Base-by-base conservation (phyloP, 2,329 filamentous ascomycete species). In the Neofusicoccum laricinum region DNA sequence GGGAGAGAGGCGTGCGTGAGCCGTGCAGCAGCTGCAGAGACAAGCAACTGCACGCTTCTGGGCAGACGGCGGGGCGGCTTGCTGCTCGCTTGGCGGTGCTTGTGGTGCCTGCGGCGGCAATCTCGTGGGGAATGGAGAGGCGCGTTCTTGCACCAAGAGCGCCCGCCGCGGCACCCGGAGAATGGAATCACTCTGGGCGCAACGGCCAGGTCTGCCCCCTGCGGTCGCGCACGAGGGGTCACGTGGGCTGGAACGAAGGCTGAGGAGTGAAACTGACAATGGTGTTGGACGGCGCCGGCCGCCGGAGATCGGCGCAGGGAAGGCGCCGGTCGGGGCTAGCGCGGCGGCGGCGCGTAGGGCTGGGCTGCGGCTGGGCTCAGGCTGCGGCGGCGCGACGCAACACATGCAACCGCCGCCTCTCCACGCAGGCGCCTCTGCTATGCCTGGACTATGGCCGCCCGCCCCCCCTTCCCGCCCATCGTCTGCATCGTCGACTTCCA, bases 401-500 rank as follows among this genome's bases (percentile, higher is more conserved):
- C 55, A 59, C 55, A 59, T 34, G 55, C 40, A 45, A 45, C 41
- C 55, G 43, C 41, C 36, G 43, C 43, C 30, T 49, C 41, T 15
- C 14, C 57, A 17, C 38, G 41, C 41, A 61, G 53, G 38, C 53
- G 53, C 38, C 40, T 57, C 53, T 57, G 62, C 50, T 49, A 58
- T 64, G 62, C 62, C 61, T 46, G 34, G 45, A 64, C 50, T 21
- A 64, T 64, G 50, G 50, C 62, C 12, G 41, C 50, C 51, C 51
- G 51, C 21, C 36, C 57, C 63, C 67, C 69, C 43, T 83, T 82
- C 71, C 71, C 73, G 61, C 80, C 81, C 2, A 74, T 84, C 50
- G 77, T 84, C 67, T 82, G 79, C 72, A 77, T 84, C 51, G 82
- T 84, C 66, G 82, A 82, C 70, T 84, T 84, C 68, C 81, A 84